A percentile compares a stretch with the other conserved stretches of the same genome.
Evolutionary conservation across 1,284 basidiomycete species (phyloP).

Genomic region (Porodaedalea pini): DNA sequence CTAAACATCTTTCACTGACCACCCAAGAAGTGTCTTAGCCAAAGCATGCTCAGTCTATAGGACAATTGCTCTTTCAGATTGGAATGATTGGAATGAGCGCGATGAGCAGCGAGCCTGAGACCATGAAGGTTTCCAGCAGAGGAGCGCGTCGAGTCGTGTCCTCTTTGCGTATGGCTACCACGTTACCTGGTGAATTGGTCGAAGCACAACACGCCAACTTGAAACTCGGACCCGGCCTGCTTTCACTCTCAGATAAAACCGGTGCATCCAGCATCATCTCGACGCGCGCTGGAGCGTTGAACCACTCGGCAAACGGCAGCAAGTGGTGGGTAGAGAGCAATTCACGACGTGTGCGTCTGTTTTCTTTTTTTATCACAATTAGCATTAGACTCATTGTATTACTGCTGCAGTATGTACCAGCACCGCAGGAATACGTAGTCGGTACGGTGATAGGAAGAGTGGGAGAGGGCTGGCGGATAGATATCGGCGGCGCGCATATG

Average conservation of each 20-base stretch:
- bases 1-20: neutral
- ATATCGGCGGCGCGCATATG: constrained; percentile 76
- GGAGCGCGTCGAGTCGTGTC: neutral
- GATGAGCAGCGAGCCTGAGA: neutral
- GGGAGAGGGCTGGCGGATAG: constrained; percentile 79
- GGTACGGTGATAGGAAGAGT: constrained; percentile 67
- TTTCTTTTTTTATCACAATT: constrained; percentile 11
- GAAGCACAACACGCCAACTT: constrained; percentile 70
- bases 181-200: constrained; percentile 64
- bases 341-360: constrained; percentile 57
- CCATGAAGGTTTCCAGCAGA: no score
- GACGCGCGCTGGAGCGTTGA: constrained; percentile 63
- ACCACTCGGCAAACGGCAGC: constrained; percentile 65
- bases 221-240: constrained; percentile 74
- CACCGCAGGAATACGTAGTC: constrained; percentile 75
- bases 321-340: constrained; percentile 83
- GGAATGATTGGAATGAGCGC: neutral
- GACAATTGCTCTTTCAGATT: neutral
- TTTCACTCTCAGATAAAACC: constrained; percentile 42
- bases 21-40: neutral
- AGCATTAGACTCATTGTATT: constrained; percentile 9
- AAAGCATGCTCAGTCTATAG: neutral
- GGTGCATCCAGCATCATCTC: constrained; percentile 46
- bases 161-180: neutral
- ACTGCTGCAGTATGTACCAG: constrained; percentile 74